Evolutionary conservation across 1,284 basidiomycete species (phyloP).

Genomic region (Ganoderma lingzhi): DNA sequence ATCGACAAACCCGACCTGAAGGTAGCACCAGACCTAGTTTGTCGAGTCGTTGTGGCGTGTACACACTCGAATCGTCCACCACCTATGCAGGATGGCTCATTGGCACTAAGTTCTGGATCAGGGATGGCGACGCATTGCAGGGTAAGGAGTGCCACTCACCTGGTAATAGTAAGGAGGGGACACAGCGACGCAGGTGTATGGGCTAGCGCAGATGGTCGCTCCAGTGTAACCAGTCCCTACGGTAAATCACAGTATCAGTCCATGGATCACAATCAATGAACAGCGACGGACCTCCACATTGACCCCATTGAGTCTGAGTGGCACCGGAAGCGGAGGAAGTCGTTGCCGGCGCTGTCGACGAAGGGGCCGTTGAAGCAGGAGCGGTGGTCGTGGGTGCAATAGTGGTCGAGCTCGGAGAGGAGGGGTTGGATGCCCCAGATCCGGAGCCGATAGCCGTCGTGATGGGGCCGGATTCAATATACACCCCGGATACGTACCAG

Average conservation of each 20-base stretch:
- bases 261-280: background rate
- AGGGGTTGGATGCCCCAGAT: constrained; percentile 36
- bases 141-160: constrained; percentile 38
- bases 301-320: constrained; percentile 56
- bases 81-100: background rate
- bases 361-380: constrained; percentile 28
- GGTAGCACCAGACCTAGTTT: background rate
- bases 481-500: constrained; percentile 69
- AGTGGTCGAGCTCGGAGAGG: constrained; percentile 32
- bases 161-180: constrained; percentile 64
- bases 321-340: constrained; percentile 49
- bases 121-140: no score
- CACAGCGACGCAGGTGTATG: constrained; percentile 55
- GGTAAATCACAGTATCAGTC: background rate
- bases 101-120: constrained; percentile 12
- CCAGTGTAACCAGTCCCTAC: constrained; percentile 55
- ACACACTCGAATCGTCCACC: no score
- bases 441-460: constrained; percentile 58
- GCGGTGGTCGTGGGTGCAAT: constrained; percentile 29
- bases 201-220: constrained; percentile 53
- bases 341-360: constrained; percentile 33
- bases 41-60: no score
- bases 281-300: constrained; percentile 55
- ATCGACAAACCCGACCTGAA: background rate
- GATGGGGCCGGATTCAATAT: constrained; percentile 63